Conservation (phyloP, 2,329 filamentous ascomycete species). For the Clarireedia monteithiana region DNA sequence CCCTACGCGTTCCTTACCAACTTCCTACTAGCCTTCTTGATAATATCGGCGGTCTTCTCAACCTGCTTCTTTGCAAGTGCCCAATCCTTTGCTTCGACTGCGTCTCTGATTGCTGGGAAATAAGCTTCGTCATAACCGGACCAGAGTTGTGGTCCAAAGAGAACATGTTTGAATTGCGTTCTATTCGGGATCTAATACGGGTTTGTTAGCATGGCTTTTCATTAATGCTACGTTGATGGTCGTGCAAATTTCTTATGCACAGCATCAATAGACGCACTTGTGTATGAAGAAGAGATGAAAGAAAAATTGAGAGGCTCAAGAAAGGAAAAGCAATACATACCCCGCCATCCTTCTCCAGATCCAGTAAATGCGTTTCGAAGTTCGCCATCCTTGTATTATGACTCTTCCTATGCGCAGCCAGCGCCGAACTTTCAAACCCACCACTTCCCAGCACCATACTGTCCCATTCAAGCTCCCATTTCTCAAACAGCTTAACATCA, state of each 20-base stretch:
- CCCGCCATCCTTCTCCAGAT: conserved; percentile 63
- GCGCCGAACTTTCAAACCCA: conserved; percentile 65
- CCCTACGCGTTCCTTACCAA: neutral
- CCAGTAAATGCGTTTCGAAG: conserved; percentile 79
- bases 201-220: neutral
- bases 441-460: conserved; percentile 59
- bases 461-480: conserved; percentile 75
- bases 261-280: no score
- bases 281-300: neutral
- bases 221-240: neutral
- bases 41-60: conserved; percentile 60
- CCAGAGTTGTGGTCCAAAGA: conserved; percentile 80
- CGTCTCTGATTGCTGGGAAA: conserved; percentile 82
- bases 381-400: conserved; percentile 73
- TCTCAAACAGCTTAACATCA: conserved; percentile 57
- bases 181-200: conserved; percentile 63
- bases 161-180: conserved; percentile 87
- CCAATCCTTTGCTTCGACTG: conserved; percentile 66
- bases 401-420: conserved; percentile 59
- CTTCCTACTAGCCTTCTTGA: conserved; percentile 48
- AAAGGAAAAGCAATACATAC: conserved; percentile 45
- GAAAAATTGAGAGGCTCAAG: neutral
- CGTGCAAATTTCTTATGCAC: no score
- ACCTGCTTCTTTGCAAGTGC: conserved; percentile 58
- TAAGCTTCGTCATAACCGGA: conserved; percentile 58